Evolutionary conservation across 192 early-diverging fungal species (phyloP).

Genomic region (Rhizoclosmatium globosum): DNA sequence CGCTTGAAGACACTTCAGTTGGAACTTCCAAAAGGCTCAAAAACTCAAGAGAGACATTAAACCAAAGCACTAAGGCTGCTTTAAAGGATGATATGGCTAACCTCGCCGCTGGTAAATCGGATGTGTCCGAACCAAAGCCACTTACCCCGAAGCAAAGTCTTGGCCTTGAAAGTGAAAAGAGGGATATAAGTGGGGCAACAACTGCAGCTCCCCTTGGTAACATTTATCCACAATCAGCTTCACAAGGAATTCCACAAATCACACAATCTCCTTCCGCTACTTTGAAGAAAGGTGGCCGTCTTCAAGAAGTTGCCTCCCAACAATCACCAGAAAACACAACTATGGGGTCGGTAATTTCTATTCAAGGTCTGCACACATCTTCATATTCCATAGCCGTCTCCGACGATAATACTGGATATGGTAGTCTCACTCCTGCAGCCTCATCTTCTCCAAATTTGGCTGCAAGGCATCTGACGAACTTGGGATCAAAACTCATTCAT

Average conservation of each 20-base stretch:
- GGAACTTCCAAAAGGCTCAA: neutral
- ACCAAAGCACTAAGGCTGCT: neutral
- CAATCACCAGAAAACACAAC: too few relatives aligned
- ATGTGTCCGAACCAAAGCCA: neutral
- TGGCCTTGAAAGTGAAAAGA: neutral
- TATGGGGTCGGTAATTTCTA: too few relatives aligned
- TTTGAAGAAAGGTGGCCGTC: neutral
- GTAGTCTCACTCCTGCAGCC: neutral
- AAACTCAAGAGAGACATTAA: neutral
- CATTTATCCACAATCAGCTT: too few relatives aligned
- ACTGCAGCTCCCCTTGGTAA: too few relatives aligned
- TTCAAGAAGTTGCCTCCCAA: neutral
- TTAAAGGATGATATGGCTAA: neutral
- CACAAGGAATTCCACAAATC: too few relatives aligned
- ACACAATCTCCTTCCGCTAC: too few relatives aligned
- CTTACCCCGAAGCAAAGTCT: neutral
- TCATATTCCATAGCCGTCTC: neutral
- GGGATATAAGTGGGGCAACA: too few relatives aligned
- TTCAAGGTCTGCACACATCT: neutral
- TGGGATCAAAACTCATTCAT: too few relatives aligned
- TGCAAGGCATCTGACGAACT: too few relatives aligned
- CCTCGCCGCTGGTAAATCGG: neutral
- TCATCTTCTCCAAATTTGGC: neutral
- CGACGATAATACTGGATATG: neutral
- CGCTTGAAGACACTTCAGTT: slow-evolving; percentile 12